Base-by-base conservation (phyloP, 768 basidiomycete genomes). In the Butyriboletus loyo region DNA sequence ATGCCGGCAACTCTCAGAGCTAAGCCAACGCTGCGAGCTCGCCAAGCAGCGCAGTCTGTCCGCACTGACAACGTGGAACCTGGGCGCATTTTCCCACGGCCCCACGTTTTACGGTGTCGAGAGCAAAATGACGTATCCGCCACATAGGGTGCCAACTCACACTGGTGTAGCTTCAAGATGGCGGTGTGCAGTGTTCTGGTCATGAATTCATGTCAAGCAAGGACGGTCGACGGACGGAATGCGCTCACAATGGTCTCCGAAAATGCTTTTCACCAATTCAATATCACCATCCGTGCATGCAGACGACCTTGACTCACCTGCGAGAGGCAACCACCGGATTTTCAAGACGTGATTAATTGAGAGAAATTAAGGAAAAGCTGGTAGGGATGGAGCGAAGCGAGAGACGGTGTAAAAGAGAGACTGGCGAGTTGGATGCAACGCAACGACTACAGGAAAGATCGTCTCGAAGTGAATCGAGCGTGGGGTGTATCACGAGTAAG, bases 381-480 rank as follows among this genome's bases (percentile, higher is more conserved):
- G 56, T 61, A 56, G 54, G 44, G 55, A 52, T 45, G 54, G 44
- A 44, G 40, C 41, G 46, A 64, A 69, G 59, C 54, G 69, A 72
- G 49, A 58, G 71, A 68, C 59, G 40, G 55, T 49, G 57, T 55
- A 73, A 73, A 71, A 13, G 71, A 73, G 19, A 54, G 71, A 73
- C 72, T 66, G 61, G 64, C 38, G 63, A 62, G 67, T 62, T 58
- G 59, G 56, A 60, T 49, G 57, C 66, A 58, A 51, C 56, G 52
- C 66, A 57, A 53, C 57, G 60, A 64, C 55, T 57, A 59, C 65
- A 64, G 54, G 70, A 67, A 71, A 72, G 70, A 61, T 63, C 71
- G 74, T 59, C 78, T 79, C 78, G 77, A 77, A 80, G 64, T 72
- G 68, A 81, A 82, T 76, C 77, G 78, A 79, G 77, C 70, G 68